phyloP scores from a whole-genome alignment of 1,139 yeast species.

The Nakaseomyces sp. region DNA sequence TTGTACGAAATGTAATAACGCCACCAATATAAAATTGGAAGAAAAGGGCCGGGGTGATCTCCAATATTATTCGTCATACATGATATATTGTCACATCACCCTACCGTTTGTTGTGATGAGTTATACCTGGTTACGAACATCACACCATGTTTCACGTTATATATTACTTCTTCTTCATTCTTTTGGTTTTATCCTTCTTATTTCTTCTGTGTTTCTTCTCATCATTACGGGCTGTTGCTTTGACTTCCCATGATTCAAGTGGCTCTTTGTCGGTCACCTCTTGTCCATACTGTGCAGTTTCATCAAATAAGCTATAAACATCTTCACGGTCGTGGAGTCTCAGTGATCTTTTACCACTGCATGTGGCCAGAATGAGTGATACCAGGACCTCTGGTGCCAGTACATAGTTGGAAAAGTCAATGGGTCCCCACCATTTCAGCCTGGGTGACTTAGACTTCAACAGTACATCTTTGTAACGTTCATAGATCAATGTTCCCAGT shows the following conservation, averaged over 20 bases:
- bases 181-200: neutral
- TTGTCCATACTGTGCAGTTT: slow-evolving; percentile 49
- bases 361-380: slow-evolving; percentile 15
- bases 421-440: slow-evolving; percentile 51
- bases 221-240: neutral
- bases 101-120: too few species aligned
- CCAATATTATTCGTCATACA: too few species aligned
- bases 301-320: slow-evolving; percentile 40
- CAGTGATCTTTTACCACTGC: neutral
- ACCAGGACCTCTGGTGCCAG: slow-evolving; percentile 54
- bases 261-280: slow-evolving; percentile 26
- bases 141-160: too few species aligned
- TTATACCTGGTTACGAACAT: too few species aligned
- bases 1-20: too few species aligned
- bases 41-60: too few species aligned
- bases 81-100: too few species aligned
- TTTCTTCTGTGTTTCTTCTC: neutral
- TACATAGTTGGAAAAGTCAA: slow-evolving; percentile 48
- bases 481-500: slow-evolving; percentile 37
- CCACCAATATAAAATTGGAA: too few species aligned
- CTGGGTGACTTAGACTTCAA: slow-evolving; percentile 35
- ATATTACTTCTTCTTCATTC: too few species aligned
- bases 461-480: slow-evolving; percentile 31
- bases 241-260: slow-evolving; percentile 24
- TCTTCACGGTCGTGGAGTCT: slow-evolving; percentile 26